Evolutionary conservation across 164 flowering plant genomes (phyloP).

Genomic region (Cinnamomum chago): DNA sequence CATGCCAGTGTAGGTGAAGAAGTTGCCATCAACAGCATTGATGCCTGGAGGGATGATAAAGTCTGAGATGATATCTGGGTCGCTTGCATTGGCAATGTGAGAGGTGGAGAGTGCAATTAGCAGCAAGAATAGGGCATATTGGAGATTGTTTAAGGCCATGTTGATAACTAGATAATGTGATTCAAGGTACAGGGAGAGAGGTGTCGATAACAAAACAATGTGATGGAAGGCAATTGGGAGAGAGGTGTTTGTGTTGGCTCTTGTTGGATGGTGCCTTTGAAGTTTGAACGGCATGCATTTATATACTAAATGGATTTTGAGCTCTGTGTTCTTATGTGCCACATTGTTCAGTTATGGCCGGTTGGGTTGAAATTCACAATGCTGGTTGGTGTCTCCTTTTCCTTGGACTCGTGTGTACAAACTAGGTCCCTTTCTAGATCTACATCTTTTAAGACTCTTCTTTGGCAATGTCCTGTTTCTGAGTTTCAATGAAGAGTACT

Average conservation of each 20-base stretch:
- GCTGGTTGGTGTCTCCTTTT: background rate
- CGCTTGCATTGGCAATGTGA: slow-evolving; percentile 15
- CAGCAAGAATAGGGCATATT: slow-evolving; percentile 4
- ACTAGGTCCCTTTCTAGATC: too few relatives aligned
- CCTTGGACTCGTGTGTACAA: background rate
- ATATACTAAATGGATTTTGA: background rate
- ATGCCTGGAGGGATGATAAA: slow-evolving; percentile 16
- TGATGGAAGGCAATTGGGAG: background rate
- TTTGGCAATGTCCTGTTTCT: too few relatives aligned
- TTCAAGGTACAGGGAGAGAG: background rate
- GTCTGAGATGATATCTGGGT: slow-evolving; percentile 22
- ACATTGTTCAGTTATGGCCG: background rate
- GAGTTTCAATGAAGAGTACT: too few relatives aligned
- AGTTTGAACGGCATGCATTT: background rate
- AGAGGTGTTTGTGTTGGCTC: background rate
- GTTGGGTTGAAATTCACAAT: background rate
- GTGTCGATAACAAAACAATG: too few relatives aligned
- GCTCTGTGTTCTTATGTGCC: background rate
- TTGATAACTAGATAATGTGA: background rate
- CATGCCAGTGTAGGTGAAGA: slow-evolving; percentile 31
- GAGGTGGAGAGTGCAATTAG: slow-evolving; percentile 10
- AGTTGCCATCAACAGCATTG: slow-evolving; percentile 11
- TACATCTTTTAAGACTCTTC: too few relatives aligned
- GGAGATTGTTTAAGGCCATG: slow-evolving; percentile 5
- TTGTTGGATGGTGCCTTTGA: background rate